Base-by-base conservation (phyloP, 176 grass and related monocot genomes). In the Themeda triandra region DNA sequence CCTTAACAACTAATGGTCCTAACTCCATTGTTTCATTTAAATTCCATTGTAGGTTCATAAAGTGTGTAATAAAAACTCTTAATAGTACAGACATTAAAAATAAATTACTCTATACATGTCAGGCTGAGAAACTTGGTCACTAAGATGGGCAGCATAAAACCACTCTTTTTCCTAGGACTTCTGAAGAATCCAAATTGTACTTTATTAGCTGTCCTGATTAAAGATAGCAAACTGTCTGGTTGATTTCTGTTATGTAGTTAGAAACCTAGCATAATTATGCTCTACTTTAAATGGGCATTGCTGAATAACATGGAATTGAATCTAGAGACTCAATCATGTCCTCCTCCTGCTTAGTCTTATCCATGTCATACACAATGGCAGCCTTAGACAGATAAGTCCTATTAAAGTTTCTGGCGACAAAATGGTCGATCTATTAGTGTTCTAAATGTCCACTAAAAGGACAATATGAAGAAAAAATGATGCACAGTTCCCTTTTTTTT, bases 141-240 rank as follows among this genome's bases (percentile, higher is more conserved):
- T 31, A 30, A 51, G 42, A 78, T 76, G 18, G 42, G 14, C 32
- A 83, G 18, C 54, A 83, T 32, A 67, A 67, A 41, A 49, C 33
- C 45, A 13, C 28, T 64, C 5, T 71, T 59, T 66, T 84, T 65
- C 41, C n/a, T 71, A 71, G 18, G 13, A 82, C 35, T 10, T 60
- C 14, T 42, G 6, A 70, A 40, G 46, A 82, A 35, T 29, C 70
- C 33, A 58, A 78, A 71, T 69, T 59, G 69, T 70, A 39, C 8
- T 37, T 49, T 13, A 73, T 73, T 73, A 77, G 39, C 12, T 70
- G 39, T 77, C 30, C 69, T 69, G n/a, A 62, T 32, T 83, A 48
- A 13, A 48, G 63, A n/a, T n/a, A 37, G n/a, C 60, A 32, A 73
- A 63, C 58, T 66, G 40, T 53, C 73, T 29, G 42, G 73, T 78